A percentile compares a stretch with the other conserved stretches of the same genome.
phyloP scores from a whole-genome alignment of 441 rosid genomes.

The Croton laevigatus region DNA sequence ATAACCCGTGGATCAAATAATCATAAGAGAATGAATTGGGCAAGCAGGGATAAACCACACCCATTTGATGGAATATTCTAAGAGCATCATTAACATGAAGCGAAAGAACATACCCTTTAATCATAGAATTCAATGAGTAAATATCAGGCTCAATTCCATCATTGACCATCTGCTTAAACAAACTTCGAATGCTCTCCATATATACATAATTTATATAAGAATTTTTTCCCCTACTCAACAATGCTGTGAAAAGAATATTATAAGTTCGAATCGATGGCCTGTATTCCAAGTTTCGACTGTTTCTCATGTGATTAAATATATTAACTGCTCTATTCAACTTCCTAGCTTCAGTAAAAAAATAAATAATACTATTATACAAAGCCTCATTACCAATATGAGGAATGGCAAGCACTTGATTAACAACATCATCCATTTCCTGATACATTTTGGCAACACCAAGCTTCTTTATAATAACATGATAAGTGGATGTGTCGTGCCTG shows the following conservation, averaged over 20 bases:
- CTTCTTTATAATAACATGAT: conserved; percentile 69
- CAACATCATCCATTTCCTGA: conserved; percentile 79
- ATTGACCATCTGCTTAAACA: conserved; percentile 81
- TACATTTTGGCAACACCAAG: conserved; percentile 85
- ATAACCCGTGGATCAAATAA: conserved; percentile 80
- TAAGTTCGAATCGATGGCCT: conserved; percentile 76
- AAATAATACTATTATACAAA: conserved; percentile 64
- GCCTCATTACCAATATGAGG: conserved; percentile 68
- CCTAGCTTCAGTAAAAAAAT: conserved; percentile 76
- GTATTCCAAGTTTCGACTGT: conserved; percentile 52
- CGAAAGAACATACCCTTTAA: conserved; percentile 82
- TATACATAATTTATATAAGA: conserved; percentile 69
- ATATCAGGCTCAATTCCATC: conserved; percentile 83
- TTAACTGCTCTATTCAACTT: conserved; percentile 80
- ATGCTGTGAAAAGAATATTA: conserved; percentile 69
- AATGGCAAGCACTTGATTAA: conserved; percentile 73
- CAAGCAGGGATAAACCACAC: conserved; percentile 54
- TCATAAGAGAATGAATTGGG: conserved; percentile 83
- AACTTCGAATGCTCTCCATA: conserved; percentile 74
- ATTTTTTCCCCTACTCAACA: conserved; percentile 75
- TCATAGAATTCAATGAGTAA: conserved; percentile 73
- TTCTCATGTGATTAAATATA: conserved; percentile 75
- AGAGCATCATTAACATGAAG: conserved; percentile 92
- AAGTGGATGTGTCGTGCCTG: conserved; percentile 57
- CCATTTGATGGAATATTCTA: conserved; percentile 88